Evolutionary conservation across 139 green algal species (phyloP), one percentile per base, ranked within the genome.

Genomic region (Volvox reticuliferus): DNA sequence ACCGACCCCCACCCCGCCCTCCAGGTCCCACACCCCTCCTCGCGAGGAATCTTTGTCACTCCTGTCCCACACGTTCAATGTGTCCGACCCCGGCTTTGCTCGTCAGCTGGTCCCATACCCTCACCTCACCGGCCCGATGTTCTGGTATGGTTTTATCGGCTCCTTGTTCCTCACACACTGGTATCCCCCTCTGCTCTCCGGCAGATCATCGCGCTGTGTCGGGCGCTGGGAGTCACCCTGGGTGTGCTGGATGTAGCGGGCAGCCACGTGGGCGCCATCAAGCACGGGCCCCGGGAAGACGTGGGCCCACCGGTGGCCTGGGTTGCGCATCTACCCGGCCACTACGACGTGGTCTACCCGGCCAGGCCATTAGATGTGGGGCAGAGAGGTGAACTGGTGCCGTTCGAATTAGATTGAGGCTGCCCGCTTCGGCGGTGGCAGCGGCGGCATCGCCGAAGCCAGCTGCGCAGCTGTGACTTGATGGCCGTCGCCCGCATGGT

Each of bases 341-440:
- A 90, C 86, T 90, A 90, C 71, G 86, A 90, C 32, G 73, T 90
- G 6, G 33, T 89, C 0, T 89, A 89, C 84, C 84, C 84, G 28
- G 84, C 69, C 18, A 77, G 36, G n/a, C 69, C 37, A 1, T 14
- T 89, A 36, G 84, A 89, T 68, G 84, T 89, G 84, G 84, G 68
- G 28, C 68, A 37, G 6, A 71, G 84, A n/a, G 84, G 84, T 1
- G 37, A 1, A 20, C 69, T 89, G 69, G 69, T 89, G 28, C 26
- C 35, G 26, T 26, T 62, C 32, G 36, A 83, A 44, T 36, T 20
- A 9, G 44, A 55, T 55, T 55, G 44, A 55, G 5, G 44, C 5
- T 55, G 5, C 44, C 44, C 44, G 9, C 9, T 55, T 5, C 44
- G 44, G 44, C 44, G 44, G 44, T 55, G 9, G 44, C n/a, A n/a